These are phyloP conservation scores for Gossypium gossypioides DNA, from an alignment of 441 rosid species.

Conservation along the genomic window DNA sequence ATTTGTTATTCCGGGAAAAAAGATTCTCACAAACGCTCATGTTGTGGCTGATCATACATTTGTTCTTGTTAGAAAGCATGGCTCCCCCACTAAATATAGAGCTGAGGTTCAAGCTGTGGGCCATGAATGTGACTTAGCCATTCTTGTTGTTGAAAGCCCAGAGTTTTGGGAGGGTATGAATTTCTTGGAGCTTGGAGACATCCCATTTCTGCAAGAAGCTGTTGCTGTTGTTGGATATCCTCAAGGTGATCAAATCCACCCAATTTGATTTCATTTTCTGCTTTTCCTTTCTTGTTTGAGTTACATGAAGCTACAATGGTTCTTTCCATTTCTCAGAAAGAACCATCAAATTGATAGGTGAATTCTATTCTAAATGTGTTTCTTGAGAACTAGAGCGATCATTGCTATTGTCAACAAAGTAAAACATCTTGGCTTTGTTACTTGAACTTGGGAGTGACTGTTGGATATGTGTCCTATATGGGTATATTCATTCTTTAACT, in stretches of 20 bases:
- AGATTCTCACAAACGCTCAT: constrained; percentile 77
- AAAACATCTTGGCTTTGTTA: neutral
- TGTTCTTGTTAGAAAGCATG: constrained; percentile 78
- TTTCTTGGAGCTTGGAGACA: constrained; percentile 66
- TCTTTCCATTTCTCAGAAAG: neutral
- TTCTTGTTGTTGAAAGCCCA: constrained; percentile 47
- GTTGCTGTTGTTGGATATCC: constrained; percentile 77
- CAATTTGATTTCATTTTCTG: neutral
- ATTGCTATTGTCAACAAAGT: neutral
- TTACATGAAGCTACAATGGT: neutral
- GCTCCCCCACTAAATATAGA: constrained; percentile 57
- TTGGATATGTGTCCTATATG: too few relatives aligned
- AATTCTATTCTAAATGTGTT: neutral
- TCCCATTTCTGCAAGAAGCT: constrained; percentile 64
- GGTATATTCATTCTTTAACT: too few relatives aligned
- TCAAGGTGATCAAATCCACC: constrained; percentile 30
- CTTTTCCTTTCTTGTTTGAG: neutral
- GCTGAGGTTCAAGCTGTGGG: constrained; percentile 67
- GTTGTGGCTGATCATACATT: constrained; percentile 79
- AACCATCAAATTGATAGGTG: neutral
- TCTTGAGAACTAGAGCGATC: neutral
- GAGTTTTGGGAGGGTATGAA: constrained; percentile 60
- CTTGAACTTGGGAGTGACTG: too few relatives aligned
- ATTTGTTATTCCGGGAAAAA: constrained; percentile 51
- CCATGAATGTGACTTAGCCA: constrained; percentile 80